phyloP scores from a whole-genome alignment of 768 basidiomycete genomes.

The Calocybe indica region DNA sequence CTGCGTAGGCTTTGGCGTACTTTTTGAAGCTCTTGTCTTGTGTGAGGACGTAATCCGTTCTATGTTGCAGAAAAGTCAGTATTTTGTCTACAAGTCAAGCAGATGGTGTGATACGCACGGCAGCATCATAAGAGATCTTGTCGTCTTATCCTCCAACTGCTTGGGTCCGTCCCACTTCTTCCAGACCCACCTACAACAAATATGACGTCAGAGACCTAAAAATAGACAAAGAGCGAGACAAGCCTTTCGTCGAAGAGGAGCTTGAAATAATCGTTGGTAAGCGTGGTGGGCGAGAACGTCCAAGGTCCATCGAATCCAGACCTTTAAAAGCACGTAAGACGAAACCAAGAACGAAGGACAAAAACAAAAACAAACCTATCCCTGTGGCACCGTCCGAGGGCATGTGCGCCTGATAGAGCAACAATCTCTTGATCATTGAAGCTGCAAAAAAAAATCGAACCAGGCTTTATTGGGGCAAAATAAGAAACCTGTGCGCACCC shows the following conservation, averaged over 20 bases:
- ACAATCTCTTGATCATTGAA: conserved; percentile 99
- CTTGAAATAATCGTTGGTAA: conserved; percentile 84
- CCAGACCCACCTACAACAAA: conserved; percentile 67
- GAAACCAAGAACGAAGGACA: background rate
- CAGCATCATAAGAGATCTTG: conserved; percentile 89
- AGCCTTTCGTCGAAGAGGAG: conserved; percentile 85
- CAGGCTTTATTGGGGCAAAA: background rate
- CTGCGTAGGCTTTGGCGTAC: conserved; percentile 80
- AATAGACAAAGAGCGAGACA: conserved; percentile 4
- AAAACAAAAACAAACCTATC: conserved; percentile 44
- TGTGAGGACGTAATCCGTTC: conserved; percentile 82
- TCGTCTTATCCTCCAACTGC: conserved; percentile 91
- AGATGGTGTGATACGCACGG: conserved; percentile 50
- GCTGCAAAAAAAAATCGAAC: conserved; percentile 15
- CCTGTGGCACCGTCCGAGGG: conserved; percentile 90
- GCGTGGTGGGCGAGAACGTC: conserved; percentile 89
- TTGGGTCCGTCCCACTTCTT: conserved; percentile 92
- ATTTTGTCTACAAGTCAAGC: background rate
- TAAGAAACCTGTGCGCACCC: conserved; percentile 32
- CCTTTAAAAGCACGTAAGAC: conserved; percentile 17
- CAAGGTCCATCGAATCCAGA: conserved; percentile 89
- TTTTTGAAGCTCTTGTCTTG: conserved; percentile 94
- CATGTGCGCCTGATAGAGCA: conserved; percentile 90
- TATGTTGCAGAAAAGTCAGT: conserved; percentile 15
- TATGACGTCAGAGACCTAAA: conserved; percentile 1